These are phyloP conservation scores for Cercospora berteroae DNA, from an alignment of 2,329 filamentous ascomycete genomes.

Conservation along the genomic window DNA sequence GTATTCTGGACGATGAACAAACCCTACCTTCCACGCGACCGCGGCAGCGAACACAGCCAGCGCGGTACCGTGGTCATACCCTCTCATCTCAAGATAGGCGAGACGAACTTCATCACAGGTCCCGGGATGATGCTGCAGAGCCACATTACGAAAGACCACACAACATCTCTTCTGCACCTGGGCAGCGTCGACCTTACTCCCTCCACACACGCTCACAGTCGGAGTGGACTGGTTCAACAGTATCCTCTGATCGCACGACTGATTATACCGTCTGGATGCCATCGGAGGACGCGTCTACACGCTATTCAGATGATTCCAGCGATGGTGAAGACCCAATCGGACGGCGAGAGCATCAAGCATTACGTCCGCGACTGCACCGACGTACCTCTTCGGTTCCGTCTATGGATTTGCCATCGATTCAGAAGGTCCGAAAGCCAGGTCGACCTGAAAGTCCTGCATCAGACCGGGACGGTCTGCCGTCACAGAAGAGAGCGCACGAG, in stretches of 20 bases:
- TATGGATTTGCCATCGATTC: slow-evolving; percentile 47
- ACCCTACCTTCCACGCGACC: slow-evolving; percentile 3
- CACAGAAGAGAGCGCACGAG: slow-evolving; percentile 22
- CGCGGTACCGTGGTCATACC: slow-evolving; percentile 26
- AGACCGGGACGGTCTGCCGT: slow-evolving; percentile 23
- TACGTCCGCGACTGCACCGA: slow-evolving; percentile 42
- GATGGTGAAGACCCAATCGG: slow-evolving; percentile 25
- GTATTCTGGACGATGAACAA: slow-evolving; percentile 24
- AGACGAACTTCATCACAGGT: slow-evolving; percentile 16
- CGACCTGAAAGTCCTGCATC: slow-evolving; percentile 38
- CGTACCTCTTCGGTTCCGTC: slow-evolving; percentile 51
- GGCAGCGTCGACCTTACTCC: slow-evolving; percentile 20
- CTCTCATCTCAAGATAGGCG: slow-evolving; percentile 14
- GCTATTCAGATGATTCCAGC: slow-evolving; percentile 32
- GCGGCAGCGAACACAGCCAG: slow-evolving; percentile 27
- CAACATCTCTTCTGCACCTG: slow-evolving; percentile 13
- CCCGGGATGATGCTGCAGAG: slow-evolving; percentile 23
- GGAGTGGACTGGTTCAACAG: slow-evolving; percentile 30
- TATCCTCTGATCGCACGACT: slow-evolving; percentile 20
- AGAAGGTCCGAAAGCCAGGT: slow-evolving; percentile 45
- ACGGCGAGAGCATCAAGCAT: slow-evolving; percentile 17
- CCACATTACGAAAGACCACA: slow-evolving; percentile 24
- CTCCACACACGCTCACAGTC: slow-evolving; percentile 26
- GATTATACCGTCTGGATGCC: slow-evolving; percentile 53
- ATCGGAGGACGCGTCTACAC: slow-evolving; percentile 38